Conservation (phyloP, 371 early-diverging fungal genomes). For the Lichtheimia ramosa region DNA sequence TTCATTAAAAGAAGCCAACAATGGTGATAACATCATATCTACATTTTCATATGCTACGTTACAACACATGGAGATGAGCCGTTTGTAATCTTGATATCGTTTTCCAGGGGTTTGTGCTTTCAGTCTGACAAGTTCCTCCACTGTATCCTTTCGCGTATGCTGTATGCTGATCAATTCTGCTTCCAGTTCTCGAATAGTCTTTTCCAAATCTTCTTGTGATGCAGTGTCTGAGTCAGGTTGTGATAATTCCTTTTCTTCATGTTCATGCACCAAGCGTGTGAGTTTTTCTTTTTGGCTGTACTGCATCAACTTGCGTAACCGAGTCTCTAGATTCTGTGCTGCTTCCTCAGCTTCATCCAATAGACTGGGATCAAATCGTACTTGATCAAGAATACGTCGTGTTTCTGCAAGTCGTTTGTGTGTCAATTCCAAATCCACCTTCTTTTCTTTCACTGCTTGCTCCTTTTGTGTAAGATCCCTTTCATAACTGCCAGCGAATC, state of each 20-base stretch:
- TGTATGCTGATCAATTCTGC: slow-evolving; percentile 10
- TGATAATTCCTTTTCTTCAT: slow-evolving; percentile 4
- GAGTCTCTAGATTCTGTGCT: slow-evolving; percentile 6
- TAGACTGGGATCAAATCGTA: slow-evolving; percentile 5
- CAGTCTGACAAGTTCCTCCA: slow-evolving; percentile 21
- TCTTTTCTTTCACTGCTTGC: slow-evolving; percentile 27
- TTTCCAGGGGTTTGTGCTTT: slow-evolving; percentile 28
- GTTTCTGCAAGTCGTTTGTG: slow-evolving; percentile 24
- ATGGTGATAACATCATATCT: slow-evolving; percentile 42
- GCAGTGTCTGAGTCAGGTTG: background rate
- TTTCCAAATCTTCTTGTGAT: background rate
- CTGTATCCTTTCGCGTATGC: slow-evolving; percentile 16
- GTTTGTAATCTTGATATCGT: slow-evolving; percentile 47
- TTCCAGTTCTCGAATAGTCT: slow-evolving; percentile 2
- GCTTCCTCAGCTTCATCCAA: slow-evolving; percentile 1
- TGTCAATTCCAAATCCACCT: slow-evolving; percentile 22
- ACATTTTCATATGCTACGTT: slow-evolving; percentile 50
- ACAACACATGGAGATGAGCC: slow-evolving; percentile 49
- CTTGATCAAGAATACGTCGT: slow-evolving; percentile 12
- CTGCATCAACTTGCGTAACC: slow-evolving; percentile 16
- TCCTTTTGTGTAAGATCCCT: slow-evolving; percentile 24
- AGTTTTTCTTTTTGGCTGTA: slow-evolving; percentile 18
- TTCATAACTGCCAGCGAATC: slow-evolving; percentile 18
- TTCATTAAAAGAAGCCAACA: slow-evolving; percentile 43
- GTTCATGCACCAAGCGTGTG: slow-evolving; percentile 1